Percentiles rank a stretch among this genome's conserved stretches.
These are phyloP conservation scores for Trametes cinnabarina DNA, from an alignment of 768 basidiomycete genomes.

Conservation along the genomic window DNA sequence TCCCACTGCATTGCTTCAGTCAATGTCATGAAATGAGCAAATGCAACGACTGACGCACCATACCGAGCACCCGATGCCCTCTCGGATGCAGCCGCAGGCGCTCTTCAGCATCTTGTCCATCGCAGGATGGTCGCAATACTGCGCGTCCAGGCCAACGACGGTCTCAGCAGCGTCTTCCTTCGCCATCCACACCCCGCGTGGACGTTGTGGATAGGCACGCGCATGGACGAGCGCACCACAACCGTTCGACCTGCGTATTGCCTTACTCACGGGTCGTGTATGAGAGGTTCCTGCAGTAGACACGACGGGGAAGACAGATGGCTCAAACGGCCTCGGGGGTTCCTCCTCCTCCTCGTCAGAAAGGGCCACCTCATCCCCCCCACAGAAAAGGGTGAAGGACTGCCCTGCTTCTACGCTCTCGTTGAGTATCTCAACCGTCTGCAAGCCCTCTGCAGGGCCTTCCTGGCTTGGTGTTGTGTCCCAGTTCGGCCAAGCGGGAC, in stretches of 20 bases:
- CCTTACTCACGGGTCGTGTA: slow-evolving; percentile 19
- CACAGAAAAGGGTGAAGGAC: slow-evolving; percentile 20
- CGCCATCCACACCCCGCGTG: slow-evolving; percentile 58
- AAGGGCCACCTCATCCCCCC: slow-evolving; percentile 14
- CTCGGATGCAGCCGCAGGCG: slow-evolving; percentile 63
- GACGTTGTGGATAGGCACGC: slow-evolving; percentile 50
- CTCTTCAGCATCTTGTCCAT: slow-evolving; percentile 51
- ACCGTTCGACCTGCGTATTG: slow-evolving; percentile 45
- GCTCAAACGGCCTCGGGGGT: slow-evolving; percentile 27
- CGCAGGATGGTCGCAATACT: slow-evolving; percentile 54
- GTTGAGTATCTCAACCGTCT: slow-evolving; percentile 19
- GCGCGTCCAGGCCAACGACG: slow-evolving; percentile 54
- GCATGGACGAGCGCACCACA: slow-evolving; percentile 64
- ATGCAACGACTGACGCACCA: slow-evolving; percentile 39
- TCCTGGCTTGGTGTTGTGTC: background rate
- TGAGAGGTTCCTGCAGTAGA: slow-evolving; percentile 14
- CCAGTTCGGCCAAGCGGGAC: slow-evolving; percentile 21
- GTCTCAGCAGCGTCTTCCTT: slow-evolving; percentile 49
- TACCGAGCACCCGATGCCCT: slow-evolving; percentile 64
- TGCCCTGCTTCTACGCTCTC: slow-evolving; percentile 19
- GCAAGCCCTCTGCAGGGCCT: slow-evolving; percentile 11
- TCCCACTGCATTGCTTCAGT: slow-evolving; percentile 46
- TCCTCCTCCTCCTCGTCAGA: slow-evolving; percentile 15
- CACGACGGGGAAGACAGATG: slow-evolving; percentile 35
- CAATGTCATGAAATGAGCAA: background rate